Conservation (phyloP, 2,329 filamentous ascomycete species). For the Cladosporium colombiae region DNA sequence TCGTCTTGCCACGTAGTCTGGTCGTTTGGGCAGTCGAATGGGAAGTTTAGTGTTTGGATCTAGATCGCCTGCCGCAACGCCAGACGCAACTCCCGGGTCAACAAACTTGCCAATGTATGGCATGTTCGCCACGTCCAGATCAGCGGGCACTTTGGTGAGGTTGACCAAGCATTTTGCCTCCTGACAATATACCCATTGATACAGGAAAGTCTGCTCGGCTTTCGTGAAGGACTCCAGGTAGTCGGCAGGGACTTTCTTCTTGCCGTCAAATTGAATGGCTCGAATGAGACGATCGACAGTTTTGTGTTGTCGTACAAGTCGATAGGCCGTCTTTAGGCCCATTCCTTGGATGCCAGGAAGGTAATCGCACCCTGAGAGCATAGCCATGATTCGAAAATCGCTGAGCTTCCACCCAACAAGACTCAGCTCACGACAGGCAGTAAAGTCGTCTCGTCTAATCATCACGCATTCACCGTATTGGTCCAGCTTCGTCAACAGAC, state of each 20-base stretch:
- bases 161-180: conserved; percentile 69
- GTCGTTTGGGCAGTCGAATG: conserved; percentile 44
- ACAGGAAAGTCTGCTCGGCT: conserved; percentile 88
- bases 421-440: conserved; percentile 82
- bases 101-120: conserved; percentile 78
- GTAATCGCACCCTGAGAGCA: conserved; percentile 95
- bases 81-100: conserved; percentile 64
- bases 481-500: conserved; percentile 89
- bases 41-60: conserved; percentile 85
- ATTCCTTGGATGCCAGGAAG: conserved; percentile 81
- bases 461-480: conserved; percentile 92
- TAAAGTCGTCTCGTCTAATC: conserved; percentile 86
- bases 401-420: conserved; percentile 88
- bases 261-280: conserved; percentile 85
- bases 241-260: conserved; percentile 74
- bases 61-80: conserved; percentile 77
- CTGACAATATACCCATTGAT: conserved; percentile 94
- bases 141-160: conserved; percentile 66
- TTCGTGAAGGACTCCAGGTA: conserved; percentile 81
- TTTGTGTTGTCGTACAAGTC: conserved; percentile 86
- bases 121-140: conserved; percentile 68
- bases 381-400: conserved; percentile 93
- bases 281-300: conserved; percentile 78
- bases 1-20: conserved; percentile 29
- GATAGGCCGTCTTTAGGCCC: conserved; percentile 90